Evolutionary conservation across 1,139 yeast genomes (phyloP).

Genomic region (Candida sojae): DNA sequence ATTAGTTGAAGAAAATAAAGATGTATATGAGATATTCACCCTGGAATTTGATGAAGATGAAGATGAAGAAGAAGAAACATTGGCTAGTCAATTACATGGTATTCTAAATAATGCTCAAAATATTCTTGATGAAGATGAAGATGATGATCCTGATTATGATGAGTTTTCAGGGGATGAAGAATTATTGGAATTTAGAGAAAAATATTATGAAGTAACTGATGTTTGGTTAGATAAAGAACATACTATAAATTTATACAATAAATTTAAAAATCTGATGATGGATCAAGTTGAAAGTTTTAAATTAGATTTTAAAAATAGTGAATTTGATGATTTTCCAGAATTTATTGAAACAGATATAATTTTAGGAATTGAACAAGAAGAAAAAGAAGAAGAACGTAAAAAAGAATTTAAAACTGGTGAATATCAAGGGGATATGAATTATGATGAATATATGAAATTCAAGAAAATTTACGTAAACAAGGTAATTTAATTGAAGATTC

Average conservation of each 20-base stretch:
- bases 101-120: constrained; percentile 6
- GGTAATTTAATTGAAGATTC: constrained; percentile 5
- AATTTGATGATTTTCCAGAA: constrained; percentile 17
- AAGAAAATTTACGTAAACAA: constrained; percentile 11
- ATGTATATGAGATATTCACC: constrained; percentile 6
- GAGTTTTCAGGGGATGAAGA: constrained; percentile 10
- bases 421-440: constrained; percentile 21
- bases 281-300: constrained; percentile 6
- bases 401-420: constrained; percentile 15
- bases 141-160: constrained; percentile 7
- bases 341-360: constrained; percentile 14
- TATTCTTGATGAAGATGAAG: constrained; percentile 4
- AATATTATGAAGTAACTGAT: constrained; percentile 10
- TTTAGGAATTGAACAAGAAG: constrained; percentile 15
- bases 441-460: constrained; percentile 14
- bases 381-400: constrained; percentile 12
- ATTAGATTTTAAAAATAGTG: constrained; percentile 12
- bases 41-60: not conserved
- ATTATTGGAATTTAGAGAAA: constrained; percentile 12
- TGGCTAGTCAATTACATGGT: constrained; percentile 9
- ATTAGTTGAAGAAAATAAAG: constrained; percentile 8
- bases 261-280: constrained; percentile 9
- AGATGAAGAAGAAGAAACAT: constrained; percentile 7
- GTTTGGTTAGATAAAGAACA: constrained; percentile 11
- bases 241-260: constrained; percentile 7